A percentile compares a stretch with the other conserved stretches of the same genome.
phyloP scores from a whole-genome alignment of 2,329 filamentous ascomycete genomes.

The Alternaria sp. region DNA sequence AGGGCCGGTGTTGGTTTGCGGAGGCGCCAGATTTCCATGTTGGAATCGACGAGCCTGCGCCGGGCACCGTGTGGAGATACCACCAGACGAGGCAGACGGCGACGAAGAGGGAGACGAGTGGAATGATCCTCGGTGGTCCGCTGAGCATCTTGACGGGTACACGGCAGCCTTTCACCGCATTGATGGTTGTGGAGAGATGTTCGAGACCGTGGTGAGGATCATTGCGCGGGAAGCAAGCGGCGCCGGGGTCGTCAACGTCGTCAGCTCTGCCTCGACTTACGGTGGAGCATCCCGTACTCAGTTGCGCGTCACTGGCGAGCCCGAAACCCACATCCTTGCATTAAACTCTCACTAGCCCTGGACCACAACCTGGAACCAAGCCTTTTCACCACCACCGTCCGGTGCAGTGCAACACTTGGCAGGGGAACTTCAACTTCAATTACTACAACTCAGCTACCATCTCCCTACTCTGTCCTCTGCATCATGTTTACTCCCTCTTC shows the following conservation, averaged over 20 bases:
- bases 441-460: too few species aligned
- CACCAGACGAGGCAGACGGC: slow-evolving; percentile 42
- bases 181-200: slow-evolving; percentile 1
- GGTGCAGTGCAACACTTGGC: slow-evolving; percentile 12
- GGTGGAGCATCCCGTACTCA: slow-evolving; percentile 13
- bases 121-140: slow-evolving; percentile 46
- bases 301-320: slow-evolving; percentile 9
- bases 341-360: background rate
- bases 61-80: slow-evolving; percentile 35
- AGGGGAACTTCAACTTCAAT: background rate
- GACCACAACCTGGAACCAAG: slow-evolving; percentile 4
- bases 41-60: slow-evolving; percentile 21
- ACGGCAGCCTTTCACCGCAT: slow-evolving; percentile 11
- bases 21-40: slow-evolving; percentile 24
- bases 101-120: slow-evolving; percentile 38
- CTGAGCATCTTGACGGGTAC: slow-evolving; percentile 44
- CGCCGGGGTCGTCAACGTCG: slow-evolving; percentile 2
- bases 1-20: slow-evolving; percentile 16
- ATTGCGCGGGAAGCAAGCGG: slow-evolving; percentile 9
- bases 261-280: slow-evolving; percentile 5
- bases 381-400: background rate
- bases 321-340: background rate
- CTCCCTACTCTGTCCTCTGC: background rate
- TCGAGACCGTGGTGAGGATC: slow-evolving; percentile 2
- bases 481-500: slow-evolving; percentile 47